Conservation (phyloP, 768 basidiomycete species). For the Amanita fuliginea region DNA sequence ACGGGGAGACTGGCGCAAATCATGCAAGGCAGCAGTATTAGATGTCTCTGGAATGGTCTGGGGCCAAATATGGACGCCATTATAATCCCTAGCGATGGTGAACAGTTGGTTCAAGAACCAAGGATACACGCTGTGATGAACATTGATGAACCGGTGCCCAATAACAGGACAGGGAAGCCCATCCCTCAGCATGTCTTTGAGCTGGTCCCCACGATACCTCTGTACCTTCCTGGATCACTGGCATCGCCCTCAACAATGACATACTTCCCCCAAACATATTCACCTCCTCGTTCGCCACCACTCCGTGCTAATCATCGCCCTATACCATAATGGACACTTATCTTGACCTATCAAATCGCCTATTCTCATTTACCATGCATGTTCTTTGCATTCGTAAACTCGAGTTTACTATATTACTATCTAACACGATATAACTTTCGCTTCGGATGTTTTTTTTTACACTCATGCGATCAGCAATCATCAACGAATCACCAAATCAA, state of each 20-base stretch:
- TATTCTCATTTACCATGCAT: neutral
- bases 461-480: slow-evolving; percentile 1
- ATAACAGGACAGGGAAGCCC: slow-evolving; percentile 30
- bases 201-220: slow-evolving; percentile 64
- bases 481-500: neutral
- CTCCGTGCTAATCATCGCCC: slow-evolving; percentile 19
- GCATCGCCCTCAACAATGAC: slow-evolving; percentile 42
- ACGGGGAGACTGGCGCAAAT: slow-evolving; percentile 80
- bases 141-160: slow-evolving; percentile 27
- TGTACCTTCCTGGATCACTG: slow-evolving; percentile 54
- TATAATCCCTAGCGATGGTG: slow-evolving; percentile 45
- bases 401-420: neutral
- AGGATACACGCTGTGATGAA: slow-evolving; percentile 84
- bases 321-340: slow-evolving; percentile 9
- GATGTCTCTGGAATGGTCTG: slow-evolving; percentile 89
- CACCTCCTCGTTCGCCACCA: slow-evolving; percentile 47
- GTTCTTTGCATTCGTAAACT: neutral
- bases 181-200: slow-evolving; percentile 68
- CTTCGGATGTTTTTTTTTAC: neutral
- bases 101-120: slow-evolving; percentile 62
- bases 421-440: neutral
- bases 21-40: slow-evolving; percentile 68
- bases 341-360: neutral
- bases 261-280: slow-evolving; percentile 41
- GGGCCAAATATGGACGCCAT: slow-evolving; percentile 41